Evolutionary conservation across 768 basidiomycete species (phyloP).

Genomic region (Astraeus odoratus): DNA sequence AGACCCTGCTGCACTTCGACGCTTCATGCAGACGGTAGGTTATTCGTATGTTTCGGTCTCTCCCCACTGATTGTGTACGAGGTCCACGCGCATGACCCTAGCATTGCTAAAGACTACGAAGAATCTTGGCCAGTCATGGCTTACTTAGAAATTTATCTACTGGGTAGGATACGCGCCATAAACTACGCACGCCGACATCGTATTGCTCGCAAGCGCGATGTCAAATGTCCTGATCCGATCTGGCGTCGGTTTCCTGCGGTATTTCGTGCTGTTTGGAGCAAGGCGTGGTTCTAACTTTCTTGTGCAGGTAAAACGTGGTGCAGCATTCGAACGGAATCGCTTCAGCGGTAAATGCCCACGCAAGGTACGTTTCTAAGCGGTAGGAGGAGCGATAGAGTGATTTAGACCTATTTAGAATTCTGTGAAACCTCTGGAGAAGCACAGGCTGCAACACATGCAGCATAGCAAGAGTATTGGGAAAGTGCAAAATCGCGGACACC

Average conservation of each 20-base stretch:
- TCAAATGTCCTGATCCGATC: slow-evolving; percentile 5
- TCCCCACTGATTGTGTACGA: not conserved
- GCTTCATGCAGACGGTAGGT: slow-evolving; percentile 13
- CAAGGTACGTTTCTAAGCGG: not conserved
- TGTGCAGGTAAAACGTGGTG: not conserved
- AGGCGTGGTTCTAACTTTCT: not conserved
- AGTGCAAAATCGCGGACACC: too few relatives aligned
- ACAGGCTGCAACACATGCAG: not conserved
- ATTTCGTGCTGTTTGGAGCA: slow-evolving; percentile 1
- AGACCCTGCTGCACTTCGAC: not conserved
- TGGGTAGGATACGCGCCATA: slow-evolving; percentile 1
- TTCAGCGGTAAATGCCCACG: not conserved
- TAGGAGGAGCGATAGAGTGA: not conserved
- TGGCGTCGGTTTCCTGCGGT: slow-evolving; percentile 7
- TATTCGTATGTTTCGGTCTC: not conserved
- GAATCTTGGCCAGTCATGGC: slow-evolving; percentile 11
- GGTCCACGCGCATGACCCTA: slow-evolving; percentile 3
- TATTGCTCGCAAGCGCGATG: not conserved
- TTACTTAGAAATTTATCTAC: slow-evolving; percentile 7
- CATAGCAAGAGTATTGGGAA: not conserved
- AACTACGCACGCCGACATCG: too few relatives aligned
- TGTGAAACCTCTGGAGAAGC: too few relatives aligned
- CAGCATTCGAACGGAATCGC: not conserved
- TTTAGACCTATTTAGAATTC: not conserved
- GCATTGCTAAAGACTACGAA: slow-evolving; percentile 9